These are phyloP conservation scores for Coprinopsis sp. DNA, from an alignment of 768 basidiomycete species.

Conservation along the genomic window DNA sequence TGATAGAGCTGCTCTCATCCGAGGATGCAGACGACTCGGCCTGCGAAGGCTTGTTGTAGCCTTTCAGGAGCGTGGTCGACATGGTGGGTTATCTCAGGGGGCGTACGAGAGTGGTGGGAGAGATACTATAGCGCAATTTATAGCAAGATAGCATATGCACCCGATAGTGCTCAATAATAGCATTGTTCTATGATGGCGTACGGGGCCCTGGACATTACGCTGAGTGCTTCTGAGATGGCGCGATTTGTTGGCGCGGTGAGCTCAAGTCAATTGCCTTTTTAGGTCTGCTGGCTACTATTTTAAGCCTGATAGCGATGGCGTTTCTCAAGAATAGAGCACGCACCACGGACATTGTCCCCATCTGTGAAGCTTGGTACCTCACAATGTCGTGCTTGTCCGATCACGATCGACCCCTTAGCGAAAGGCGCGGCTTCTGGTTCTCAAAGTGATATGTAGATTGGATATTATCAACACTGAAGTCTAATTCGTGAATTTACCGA, in stretches of 20 bases:
- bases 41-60: not conserved
- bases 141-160: slow-evolving; percentile 7
- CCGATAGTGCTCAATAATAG: too few species aligned
- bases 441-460: slow-evolving; percentile 6
- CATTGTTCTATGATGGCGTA: slow-evolving; percentile 6
- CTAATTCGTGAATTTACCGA: slow-evolving; percentile 38
- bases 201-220: not conserved
- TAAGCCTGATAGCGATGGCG: not conserved
- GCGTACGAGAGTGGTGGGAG: not conserved
- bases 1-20: slow-evolving; percentile 12
- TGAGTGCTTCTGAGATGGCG: slow-evolving; percentile 5
- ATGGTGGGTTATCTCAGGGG: slow-evolving; percentile 3
- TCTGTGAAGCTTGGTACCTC: too few species aligned
- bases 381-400: too few species aligned
- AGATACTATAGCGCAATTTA: slow-evolving; percentile 3
- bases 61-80: slow-evolving; percentile 8
- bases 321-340: not conserved
- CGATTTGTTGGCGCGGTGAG: slow-evolving; percentile 12
- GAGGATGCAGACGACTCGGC: slow-evolving; percentile 11
- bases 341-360: too few species aligned
- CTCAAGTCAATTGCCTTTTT: slow-evolving; percentile 1
- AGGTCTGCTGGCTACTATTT: not conserved
- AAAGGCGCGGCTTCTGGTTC: too few species aligned
- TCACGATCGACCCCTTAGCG: too few species aligned
- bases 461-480: slow-evolving; percentile 6